Base-by-base conservation (phyloP, 306 rosid genomes). In the Luffa acutangula region DNA sequence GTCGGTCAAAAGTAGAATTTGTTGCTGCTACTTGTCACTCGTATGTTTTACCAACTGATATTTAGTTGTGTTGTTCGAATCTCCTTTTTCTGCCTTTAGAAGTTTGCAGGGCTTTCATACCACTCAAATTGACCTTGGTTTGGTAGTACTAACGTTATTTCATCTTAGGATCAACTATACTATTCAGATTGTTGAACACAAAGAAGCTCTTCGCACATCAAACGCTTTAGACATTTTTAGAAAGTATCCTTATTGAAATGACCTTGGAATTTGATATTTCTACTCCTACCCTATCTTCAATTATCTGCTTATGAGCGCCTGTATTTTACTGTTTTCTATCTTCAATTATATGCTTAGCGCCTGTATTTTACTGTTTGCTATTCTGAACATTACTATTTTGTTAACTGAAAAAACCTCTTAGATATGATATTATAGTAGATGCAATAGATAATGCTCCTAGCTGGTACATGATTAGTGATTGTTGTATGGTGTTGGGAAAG, bases 401-500 rank as follows among this genome's bases (percentile, higher is more conserved):
- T 4, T 89, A 77, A 89, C 90, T 82, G 18, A 66, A 15, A 78
- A 80, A 45, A 81, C 83, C 81, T 79, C 75, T 18, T 83, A 95
- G 99, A 86, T 95, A 91, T 77, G 97, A 93, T 83, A 80, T 93
- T 56, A 82, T 93, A 51, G 90, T 95, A 46, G 99, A 95, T 80
- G 97, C 99, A 49, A 93, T 97, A 2, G 99, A 95, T 85, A 95
- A 95, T 88, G 96, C 97, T 87, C 97, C 99, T 15, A 95, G 94
- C 81, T 91, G 97, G 70, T 95, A 95, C 88, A 63, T 95, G 94
- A 95, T 93, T 78, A 95, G 90, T 58, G 99, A 95, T 86, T 93
- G 99, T 87, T 95, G 99, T 77, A 97, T 95, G 81, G 89, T 95
- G 71, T 83, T 95, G 72, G 97, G 97, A 80, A 95, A 95, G 99